A percentile compares a stretch with the other conserved stretches of the same genome.
phyloP scores from a whole-genome alignment of 176 grass and related monocot species.

The Musa schizocarpa region DNA sequence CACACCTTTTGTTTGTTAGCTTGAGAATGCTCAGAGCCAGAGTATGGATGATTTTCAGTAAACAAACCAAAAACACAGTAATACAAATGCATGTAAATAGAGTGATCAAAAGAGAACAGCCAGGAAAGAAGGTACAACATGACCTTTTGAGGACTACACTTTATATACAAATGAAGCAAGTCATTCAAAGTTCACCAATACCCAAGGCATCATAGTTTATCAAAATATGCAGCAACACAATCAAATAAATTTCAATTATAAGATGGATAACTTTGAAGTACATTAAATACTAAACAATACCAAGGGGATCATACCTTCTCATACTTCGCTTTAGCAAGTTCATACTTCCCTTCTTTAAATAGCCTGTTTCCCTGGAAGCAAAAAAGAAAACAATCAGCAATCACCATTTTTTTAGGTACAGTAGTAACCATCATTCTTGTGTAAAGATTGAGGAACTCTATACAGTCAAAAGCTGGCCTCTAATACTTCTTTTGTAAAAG shows the following conservation, averaged over 20 bases:
- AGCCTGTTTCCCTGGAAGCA: constrained; percentile 78
- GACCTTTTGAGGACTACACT: not conserved
- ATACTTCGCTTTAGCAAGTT: constrained; percentile 93
- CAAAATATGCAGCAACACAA: too few relatives aligned
- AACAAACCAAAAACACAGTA: not conserved
- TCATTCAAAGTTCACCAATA: not conserved
- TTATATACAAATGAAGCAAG: not conserved
- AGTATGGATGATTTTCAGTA: not conserved
- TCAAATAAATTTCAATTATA: too few relatives aligned
- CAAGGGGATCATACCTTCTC: constrained; percentile 51
- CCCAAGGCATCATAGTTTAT: not conserved
- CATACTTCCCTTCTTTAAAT: constrained; percentile 96
- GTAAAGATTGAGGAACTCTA: not conserved
- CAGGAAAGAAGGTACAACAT: too few relatives aligned
- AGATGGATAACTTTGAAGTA: not conserved
- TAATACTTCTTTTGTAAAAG: not conserved
- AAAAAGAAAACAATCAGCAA: not conserved
- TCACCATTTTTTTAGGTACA: not conserved
- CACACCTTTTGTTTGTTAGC: too few relatives aligned
- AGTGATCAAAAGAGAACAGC: not conserved
- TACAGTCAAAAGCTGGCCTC: too few relatives aligned
- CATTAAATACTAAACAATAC: not conserved
- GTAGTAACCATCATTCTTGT: constrained; percentile 17
- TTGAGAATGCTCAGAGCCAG: too few relatives aligned
- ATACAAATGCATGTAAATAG: not conserved